Base-by-base conservation (phyloP, 2,329 filamentous ascomycete species). In the Arachnopeziza araneosa region DNA sequence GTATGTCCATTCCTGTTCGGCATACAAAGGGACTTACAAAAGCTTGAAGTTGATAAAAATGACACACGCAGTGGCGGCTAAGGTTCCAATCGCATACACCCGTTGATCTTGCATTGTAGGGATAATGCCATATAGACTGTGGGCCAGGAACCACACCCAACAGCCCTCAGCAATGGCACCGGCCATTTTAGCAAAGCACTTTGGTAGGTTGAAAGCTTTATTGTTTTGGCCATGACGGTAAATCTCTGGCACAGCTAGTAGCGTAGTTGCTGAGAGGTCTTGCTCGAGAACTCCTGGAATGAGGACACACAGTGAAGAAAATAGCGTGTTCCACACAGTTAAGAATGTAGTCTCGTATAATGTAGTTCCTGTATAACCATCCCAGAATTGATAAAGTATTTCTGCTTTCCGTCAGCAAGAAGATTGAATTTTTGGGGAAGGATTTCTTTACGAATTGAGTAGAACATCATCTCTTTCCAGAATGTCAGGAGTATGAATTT, bases 231-330 rank as follows among this genome's bases (percentile, higher is more conserved):
- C 92, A 68, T 88, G 90, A 12, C 85, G 85, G 32, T 97, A 97
- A 2, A 97, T 80, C 72, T 97, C 93, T 0, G 93, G 93, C 0
- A 96, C 87, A 0, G 93, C 93, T 24, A 97, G 80, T 1, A 97
- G 79, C 0, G 93, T 97, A 44, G 90, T 84, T 0, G 91, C 88
- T 1, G 81, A 78, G 1, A 97, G 80, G 68, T 97, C 93, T 71
- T 96, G 91, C 71, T 96, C 92, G 76, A 93, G 96, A 21, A 96
- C 88, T 8, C 91, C 93, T 66, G 95, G 83, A 68, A 95, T 88
- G 65, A 97, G 95, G 23, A 93, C 90, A 50, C 88, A 87, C 3
- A 96, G 77, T 61, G 88, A 92, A 0, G 92, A 96, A 74, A 97
- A 97, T 12, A 96, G 81, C 0, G 90, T 93, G 71, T 97, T 97